These are phyloP conservation scores for Coffea eugenioides DNA, from an alignment of 257 asterid species.

Conservation along the genomic window DNA sequence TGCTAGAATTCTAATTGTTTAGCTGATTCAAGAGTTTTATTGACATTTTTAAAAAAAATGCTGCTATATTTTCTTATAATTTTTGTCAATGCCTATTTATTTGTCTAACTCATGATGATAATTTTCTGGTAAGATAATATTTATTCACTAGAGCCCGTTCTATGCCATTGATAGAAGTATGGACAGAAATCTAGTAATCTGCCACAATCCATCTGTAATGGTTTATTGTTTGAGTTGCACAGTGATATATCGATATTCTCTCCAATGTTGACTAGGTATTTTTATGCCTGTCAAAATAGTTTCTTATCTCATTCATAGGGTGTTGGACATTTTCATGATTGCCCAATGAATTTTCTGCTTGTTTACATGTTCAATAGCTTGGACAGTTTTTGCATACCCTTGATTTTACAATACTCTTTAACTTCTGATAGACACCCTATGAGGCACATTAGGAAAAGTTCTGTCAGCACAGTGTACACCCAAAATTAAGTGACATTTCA, in stretches of 20 bases:
- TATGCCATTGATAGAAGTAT: neutral
- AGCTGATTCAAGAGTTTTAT: neutral
- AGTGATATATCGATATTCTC: neutral
- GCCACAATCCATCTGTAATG: neutral
- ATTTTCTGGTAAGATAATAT: neutral
- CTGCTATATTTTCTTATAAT: neutral
- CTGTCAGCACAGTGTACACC: neutral
- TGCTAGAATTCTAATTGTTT: neutral
- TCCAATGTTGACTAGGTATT: too few species aligned
- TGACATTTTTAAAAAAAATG: neutral
- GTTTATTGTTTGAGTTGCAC: neutral
- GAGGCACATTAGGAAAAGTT: neutral
- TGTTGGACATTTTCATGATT: constrained; percentile 3
- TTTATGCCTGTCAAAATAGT: neutral
- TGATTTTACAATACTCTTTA: neutral
- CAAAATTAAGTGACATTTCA: neutral
- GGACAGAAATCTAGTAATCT: neutral
- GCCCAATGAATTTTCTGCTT: too few species aligned
- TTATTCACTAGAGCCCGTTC: neutral
- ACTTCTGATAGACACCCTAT: neutral
- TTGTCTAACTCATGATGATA: neutral
- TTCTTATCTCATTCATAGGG: neutral
- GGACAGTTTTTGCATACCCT: neutral
- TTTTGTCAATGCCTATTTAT: too few species aligned
- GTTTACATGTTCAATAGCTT: neutral